phyloP scores from a whole-genome alignment of 2,329 filamentous ascomycete genomes.

The Neonectria coccinea region DNA sequence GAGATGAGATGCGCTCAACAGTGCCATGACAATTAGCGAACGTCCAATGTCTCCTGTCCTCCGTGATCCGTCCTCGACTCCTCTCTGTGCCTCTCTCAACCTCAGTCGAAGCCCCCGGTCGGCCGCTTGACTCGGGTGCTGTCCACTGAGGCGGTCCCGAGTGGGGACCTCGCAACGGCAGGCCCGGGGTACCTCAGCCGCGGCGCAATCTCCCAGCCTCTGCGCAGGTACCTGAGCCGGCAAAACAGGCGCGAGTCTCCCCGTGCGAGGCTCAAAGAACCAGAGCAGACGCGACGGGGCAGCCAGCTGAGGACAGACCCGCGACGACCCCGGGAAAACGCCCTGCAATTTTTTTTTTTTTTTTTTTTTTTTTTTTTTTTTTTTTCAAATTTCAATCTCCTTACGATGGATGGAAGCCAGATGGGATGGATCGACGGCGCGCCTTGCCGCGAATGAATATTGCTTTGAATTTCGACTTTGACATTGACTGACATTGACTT shows the following conservation, averaged over 20 bases:
- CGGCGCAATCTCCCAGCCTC: slow-evolving; percentile 43
- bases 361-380: slow-evolving; percentile 1
- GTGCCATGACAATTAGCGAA: too few relatives aligned
- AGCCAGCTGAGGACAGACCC: background rate
- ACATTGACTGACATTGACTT: too few relatives aligned
- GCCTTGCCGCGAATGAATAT: background rate
- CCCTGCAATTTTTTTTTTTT: background rate
- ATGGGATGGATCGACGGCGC: slow-evolving; percentile 27
- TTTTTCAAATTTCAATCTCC: slow-evolving; percentile 18
- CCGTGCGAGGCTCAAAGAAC: background rate
- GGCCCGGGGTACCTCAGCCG: slow-evolving; percentile 40
- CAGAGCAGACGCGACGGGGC: background rate
- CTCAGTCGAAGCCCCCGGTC: slow-evolving; percentile 10
- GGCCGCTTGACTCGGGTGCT: slow-evolving; percentile 42
- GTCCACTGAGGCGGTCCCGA: slow-evolving; percentile 35
- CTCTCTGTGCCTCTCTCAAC: slow-evolving; percentile 14
- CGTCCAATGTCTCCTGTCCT: slow-evolving; percentile 14
- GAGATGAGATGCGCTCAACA: slow-evolving; percentile 17
- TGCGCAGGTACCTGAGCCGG: slow-evolving; percentile 32
- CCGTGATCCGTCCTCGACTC: background rate
- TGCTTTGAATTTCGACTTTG: too few relatives aligned
- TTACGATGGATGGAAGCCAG: slow-evolving; percentile 1
- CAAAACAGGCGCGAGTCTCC: slow-evolving; percentile 14
- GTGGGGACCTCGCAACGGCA: slow-evolving; percentile 40
- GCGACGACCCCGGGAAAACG: slow-evolving; percentile 3